Evolutionary conservation across 148 eudicot genomes (phyloP).

Genomic region (Linanthus parryae): DNA sequence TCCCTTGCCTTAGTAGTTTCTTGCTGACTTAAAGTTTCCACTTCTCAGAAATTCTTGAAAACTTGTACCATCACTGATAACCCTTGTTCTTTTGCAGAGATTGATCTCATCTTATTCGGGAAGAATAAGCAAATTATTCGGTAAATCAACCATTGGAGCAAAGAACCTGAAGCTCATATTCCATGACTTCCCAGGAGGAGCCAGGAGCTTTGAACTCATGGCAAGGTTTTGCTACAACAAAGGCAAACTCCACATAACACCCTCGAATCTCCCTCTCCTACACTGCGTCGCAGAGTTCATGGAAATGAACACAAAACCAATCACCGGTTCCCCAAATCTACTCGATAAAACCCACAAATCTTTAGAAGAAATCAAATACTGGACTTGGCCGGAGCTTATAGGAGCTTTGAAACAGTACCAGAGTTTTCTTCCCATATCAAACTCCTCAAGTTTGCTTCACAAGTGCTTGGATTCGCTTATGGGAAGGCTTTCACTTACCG

Average conservation of each 20-base stretch:
- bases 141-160: conserved; percentile 24
- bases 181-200: conserved; percentile 58
- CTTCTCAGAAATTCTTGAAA: background rate
- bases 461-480: conserved; percentile 51
- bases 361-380: conserved; percentile 39
- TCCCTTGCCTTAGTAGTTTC: background rate
- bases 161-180: conserved; percentile 48
- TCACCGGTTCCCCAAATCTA: conserved; percentile 31
- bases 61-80: background rate
- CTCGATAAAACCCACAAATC: conserved; percentile 46
- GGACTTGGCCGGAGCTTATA: conserved; percentile 73
- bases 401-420: conserved; percentile 46
- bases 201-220: conserved; percentile 40
- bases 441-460: conserved; percentile 24
- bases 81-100: conserved; percentile 43
- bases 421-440: conserved; percentile 16
- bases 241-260: conserved; percentile 29
- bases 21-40: background rate
- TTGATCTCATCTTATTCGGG: conserved; percentile 45
- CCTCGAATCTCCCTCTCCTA: conserved; percentile 27
- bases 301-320: conserved; percentile 61
- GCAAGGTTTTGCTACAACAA: conserved; percentile 44
- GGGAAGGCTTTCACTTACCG: conserved; percentile 38
- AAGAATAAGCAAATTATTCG: conserved; percentile 39
- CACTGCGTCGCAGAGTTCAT: conserved; percentile 38